These are phyloP conservation scores for Ambrosiella beaveri DNA, from an alignment of 2,329 filamentous ascomycete species.

Conservation along the genomic window DNA sequence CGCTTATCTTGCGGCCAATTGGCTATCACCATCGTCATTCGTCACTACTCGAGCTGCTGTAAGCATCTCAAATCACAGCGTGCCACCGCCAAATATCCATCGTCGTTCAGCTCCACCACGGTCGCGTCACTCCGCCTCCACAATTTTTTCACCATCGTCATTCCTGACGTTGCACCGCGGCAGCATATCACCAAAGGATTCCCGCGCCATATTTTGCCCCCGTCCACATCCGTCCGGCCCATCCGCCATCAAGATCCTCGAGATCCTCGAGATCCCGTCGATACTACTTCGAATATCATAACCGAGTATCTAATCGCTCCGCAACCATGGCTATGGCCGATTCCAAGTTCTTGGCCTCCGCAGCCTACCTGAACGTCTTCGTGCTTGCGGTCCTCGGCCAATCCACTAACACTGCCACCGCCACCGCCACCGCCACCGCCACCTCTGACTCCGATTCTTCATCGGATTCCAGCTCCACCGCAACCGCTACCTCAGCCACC, in stretches of 20 bases:
- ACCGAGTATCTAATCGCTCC: neutral
- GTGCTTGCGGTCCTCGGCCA: slow-evolving; percentile 13
- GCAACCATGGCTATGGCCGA: slow-evolving; percentile 2
- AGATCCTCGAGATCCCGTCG: neutral
- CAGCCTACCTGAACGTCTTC: slow-evolving; percentile 14
- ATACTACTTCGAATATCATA: neutral
- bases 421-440: neutral
- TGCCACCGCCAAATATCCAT: neutral
- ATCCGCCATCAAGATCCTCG: neutral
- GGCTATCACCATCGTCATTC: too few species aligned
- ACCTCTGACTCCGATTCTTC: neutral
- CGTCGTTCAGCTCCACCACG: neutral
- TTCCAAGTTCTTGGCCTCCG: slow-evolving; percentile 12
- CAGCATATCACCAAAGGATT: neutral
- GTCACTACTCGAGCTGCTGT: neutral
- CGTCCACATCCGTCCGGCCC: neutral
- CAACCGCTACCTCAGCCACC: slow-evolving; percentile 5
- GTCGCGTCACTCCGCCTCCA: neutral
- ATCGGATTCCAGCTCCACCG: neutral
- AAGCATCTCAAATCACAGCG: neutral
- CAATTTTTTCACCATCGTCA: neutral
- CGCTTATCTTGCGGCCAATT: too few species aligned
- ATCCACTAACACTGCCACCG: neutral
- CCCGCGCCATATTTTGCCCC: neutral
- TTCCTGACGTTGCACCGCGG: neutral